Base-by-base conservation (phyloP, 2,329 filamentous ascomycete genomes). In the Calonectria pteridis region DNA sequence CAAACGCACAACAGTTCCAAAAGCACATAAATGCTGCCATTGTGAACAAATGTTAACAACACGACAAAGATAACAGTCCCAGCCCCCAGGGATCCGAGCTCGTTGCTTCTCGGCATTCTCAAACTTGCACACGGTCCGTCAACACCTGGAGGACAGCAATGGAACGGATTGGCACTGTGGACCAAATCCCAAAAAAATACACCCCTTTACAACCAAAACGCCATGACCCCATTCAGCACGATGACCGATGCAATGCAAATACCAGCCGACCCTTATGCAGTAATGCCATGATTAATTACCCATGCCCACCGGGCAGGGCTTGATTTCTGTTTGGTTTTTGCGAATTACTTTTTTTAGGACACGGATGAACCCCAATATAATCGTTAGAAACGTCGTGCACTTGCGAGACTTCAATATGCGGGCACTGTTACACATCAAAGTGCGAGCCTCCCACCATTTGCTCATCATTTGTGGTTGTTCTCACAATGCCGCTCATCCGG, bases 401-500 rank as follows among this genome's bases (percentile, higher is more conserved):
- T 69, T 78, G 77, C 64, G 72, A 76, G 74, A 65, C 70, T 68
- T 71, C 72, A 70, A 75, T 65, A 73, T 63, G 72, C 68, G 73
- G 59, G 63, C 53, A 73, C 62, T 70, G 69, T 89, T 87, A 93
- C 84, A 91, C 88, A 82, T 94, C 91, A 83, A 94, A 93, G 72
- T 92, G 89, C 63, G 89, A 88, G 71, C 87, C 87, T 76, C 89
- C 90, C 79, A 94, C 91, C 87, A 92, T 91, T 75, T 91, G 88
- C 81, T 92, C 91, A 73, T 93, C 92, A 77, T 91, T 87, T 71
- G 86, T 87, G 67, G 86, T 86, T 58, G 88, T 90, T 81, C 88
- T 90, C 65, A 91, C 87, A 75, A 92, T 89, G 55, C 91, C 91
- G 80, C 91, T 93, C 91, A 93, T 93, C 66, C 91, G 87, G 79